Evolutionary conservation across 805 yeast species (phyloP), one percentile per base, ranked within the genome.

Genomic region (Debaryomyces tyrocola): DNA sequence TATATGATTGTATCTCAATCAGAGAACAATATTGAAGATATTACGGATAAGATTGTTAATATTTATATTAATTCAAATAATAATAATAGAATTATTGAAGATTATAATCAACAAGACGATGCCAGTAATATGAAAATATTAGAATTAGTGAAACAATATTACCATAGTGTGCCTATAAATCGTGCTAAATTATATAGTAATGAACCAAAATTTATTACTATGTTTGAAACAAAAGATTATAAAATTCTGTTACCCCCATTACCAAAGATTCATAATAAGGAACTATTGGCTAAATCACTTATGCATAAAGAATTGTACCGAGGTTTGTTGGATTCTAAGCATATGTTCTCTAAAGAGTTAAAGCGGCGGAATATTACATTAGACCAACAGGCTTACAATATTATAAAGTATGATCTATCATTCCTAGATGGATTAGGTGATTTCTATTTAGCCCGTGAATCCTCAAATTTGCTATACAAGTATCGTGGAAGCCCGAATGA

Each of bases 371-470:
- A 55, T 11, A 59, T 57, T 20, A 54, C 52, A n/a, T 47, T 61
- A 24, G 53, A 58, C 33, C 49, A 50, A 14, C 54, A 51, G 12
- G 56, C 58, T 9, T 55, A 55, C 41, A 50, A 48, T 7, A 54
- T 66, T n/a, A 48, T 64, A 20, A 55, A 67, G 34, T 56, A 64
- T 48, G 74, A 70, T 42, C 57, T 69, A 31, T 67, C 72, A 33
- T 67, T 68, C 44, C 61, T 66, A 39, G 76, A 71, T 47, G 76
- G 76, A 0, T 57, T 71, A 40, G 76, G 76, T 1, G 76, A 71
- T 53, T 66, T 67, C 45, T 67, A 60, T 46, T 56, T 71, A 21
- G 70, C 74, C 11, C 55, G 63, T n/a, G 74, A 66, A 44, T 58
- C 72, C 2, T 62, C 74, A 1, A 60, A 60, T 42, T 54, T 70